Conservation (phyloP, 257 asterid genomes). For the Gardenia jasminoides region DNA sequence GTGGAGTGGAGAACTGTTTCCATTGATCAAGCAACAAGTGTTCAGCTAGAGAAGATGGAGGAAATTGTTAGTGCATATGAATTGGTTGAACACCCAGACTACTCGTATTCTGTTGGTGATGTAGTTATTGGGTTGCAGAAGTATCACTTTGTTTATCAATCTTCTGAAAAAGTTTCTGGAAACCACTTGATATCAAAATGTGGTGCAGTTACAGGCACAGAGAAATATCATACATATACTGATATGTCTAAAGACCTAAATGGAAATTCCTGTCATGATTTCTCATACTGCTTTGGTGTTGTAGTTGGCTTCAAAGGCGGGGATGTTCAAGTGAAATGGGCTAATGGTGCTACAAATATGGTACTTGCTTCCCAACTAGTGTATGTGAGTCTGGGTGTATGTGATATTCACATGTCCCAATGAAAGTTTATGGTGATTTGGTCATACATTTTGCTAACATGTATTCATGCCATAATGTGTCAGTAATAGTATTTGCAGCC, state of each 20-base stretch:
- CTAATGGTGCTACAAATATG: conserved; percentile 64
- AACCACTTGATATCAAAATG: conserved; percentile 17
- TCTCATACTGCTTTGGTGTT: conserved; percentile 60
- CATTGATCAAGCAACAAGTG: conserved; percentile 18
- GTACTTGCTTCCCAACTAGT: conserved; percentile 33
- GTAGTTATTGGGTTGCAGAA: conserved; percentile 45
- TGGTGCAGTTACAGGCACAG: conserved; percentile 9
- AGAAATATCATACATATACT: conserved; percentile 21
- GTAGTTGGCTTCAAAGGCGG: conserved; percentile 60
- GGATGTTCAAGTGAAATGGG: conserved; percentile 81
- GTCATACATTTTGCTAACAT: background rate
- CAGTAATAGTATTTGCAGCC: background rate
- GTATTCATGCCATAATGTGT: background rate
- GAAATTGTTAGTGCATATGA: conserved; percentile 93
- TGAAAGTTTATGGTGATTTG: background rate
- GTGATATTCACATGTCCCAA: background rate
- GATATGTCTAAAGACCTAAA: conserved; percentile 26
- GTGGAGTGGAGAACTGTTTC: conserved; percentile 63
- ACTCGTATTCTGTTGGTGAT: conserved; percentile 59
- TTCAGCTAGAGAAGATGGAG: conserved; percentile 39
- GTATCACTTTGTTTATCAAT: conserved; percentile 14
- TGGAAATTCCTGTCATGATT: conserved; percentile 24
- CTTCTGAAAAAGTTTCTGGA: conserved; percentile 17
- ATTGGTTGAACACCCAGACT: conserved; percentile 83
- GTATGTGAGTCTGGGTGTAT: background rate